Evolutionary conservation across 371 early-diverging fungal genomes (phyloP).

Genomic region (Circinella minor): DNA sequence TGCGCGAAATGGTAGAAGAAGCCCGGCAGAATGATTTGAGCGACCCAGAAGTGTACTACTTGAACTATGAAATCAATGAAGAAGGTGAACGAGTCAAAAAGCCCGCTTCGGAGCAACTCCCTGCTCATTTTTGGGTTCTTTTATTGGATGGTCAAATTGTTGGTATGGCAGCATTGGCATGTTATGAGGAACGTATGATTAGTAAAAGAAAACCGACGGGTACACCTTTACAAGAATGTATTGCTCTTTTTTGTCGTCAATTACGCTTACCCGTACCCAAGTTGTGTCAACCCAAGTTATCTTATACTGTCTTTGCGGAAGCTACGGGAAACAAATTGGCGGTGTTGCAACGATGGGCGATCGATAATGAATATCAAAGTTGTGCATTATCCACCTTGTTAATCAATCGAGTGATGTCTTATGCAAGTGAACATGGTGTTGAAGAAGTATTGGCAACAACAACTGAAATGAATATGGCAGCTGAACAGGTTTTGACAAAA

Average conservation of each 20-base stretch:
- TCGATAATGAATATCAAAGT: constrained; percentile 40
- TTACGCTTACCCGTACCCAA: constrained; percentile 21
- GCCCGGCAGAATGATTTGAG: constrained; percentile 41
- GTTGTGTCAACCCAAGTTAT: constrained; percentile 21
- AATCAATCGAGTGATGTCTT: constrained; percentile 42
- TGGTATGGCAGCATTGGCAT: constrained; percentile 45
- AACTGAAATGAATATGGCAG: constrained; percentile 39
- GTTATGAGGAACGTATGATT: constrained; percentile 19
- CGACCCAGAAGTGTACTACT: constrained; percentile 47
- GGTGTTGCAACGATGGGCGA: constrained; percentile 40
- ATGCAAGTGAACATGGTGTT: constrained; percentile 44
- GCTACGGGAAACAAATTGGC: constrained; percentile 43
- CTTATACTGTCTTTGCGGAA: constrained; percentile 26
- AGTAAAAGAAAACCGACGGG: constrained; percentile 7
- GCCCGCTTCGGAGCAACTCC: constrained; percentile 29
- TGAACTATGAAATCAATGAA: constrained; percentile 25
- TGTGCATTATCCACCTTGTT: constrained; percentile 46
- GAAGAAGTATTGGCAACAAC: constrained; percentile 40
- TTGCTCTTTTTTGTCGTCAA: constrained; percentile 10
- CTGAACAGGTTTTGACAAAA: constrained; percentile 39
- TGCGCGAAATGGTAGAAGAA: constrained; percentile 37
- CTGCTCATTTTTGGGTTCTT: constrained; percentile 57
- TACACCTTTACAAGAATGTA: constrained; percentile 30
- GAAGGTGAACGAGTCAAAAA: constrained; percentile 32
- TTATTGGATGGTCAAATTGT: constrained; percentile 35